Evolutionary conservation across 2,329 filamentous ascomycete genomes (phyloP).

Genomic region (Arthrobotrys sphaeroides): DNA sequence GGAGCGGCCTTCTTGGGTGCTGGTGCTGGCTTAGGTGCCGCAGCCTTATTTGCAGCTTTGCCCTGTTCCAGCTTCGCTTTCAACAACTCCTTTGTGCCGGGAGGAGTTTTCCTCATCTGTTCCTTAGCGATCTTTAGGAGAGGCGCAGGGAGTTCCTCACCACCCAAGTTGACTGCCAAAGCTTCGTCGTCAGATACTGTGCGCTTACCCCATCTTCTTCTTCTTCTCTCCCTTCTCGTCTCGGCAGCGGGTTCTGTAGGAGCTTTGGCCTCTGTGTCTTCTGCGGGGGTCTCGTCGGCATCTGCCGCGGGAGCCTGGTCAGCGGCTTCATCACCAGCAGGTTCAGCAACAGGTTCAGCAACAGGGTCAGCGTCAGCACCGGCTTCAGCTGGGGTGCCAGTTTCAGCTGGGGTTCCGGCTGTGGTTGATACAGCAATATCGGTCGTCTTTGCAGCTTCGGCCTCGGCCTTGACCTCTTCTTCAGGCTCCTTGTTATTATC

Average conservation of each 20-base stretch:
- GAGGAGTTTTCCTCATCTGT: constrained; percentile 7
- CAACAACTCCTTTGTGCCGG: constrained; percentile 8
- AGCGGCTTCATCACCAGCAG: too few relatives aligned
- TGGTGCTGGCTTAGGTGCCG: too few relatives aligned
- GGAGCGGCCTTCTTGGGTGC: too few relatives aligned
- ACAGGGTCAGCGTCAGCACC: background rate
- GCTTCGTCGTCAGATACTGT: constrained; percentile 4
- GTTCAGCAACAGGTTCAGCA: too few relatives aligned
- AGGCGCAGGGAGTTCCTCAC: background rate
- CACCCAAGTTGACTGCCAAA: background rate
- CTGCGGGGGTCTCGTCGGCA: too few relatives aligned
- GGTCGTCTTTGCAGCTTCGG: background rate
- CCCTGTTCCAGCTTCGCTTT: background rate
- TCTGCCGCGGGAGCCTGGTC: too few relatives aligned
- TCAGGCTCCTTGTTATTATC: background rate
- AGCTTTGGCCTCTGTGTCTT: too few relatives aligned
- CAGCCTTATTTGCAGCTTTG: constrained; percentile 18
- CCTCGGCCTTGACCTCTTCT: background rate
- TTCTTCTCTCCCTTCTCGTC: background rate
- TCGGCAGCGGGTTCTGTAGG: too few relatives aligned
- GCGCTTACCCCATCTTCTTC: background rate
- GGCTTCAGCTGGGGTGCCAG: background rate
- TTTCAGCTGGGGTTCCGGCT: too few relatives aligned
- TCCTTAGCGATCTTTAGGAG: background rate
- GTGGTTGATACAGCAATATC: too few relatives aligned